Percentiles rank a stretch among this genome's conserved stretches.
Evolutionary conservation across 164 flowering plant genomes (phyloP).

Genomic region (Akebia trifoliata): DNA sequence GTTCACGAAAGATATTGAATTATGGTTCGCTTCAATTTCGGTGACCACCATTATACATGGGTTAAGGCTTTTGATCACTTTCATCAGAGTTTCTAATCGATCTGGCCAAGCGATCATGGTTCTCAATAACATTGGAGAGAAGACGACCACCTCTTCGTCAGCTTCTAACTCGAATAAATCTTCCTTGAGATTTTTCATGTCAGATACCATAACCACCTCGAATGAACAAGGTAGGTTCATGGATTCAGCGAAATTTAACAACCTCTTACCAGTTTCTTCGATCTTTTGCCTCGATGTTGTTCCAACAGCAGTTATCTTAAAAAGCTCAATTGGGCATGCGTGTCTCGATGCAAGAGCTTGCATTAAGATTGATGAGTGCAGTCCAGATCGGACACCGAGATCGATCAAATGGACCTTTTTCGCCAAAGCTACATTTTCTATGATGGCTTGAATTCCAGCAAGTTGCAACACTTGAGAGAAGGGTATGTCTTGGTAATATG

Average conservation of each 20-base stretch:
- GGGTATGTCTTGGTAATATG: conserved; percentile 30
- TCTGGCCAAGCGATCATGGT: conserved; percentile 24
- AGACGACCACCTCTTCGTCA: conserved; percentile 40
- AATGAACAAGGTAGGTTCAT: conserved; percentile 35
- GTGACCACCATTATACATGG: conserved; percentile 44
- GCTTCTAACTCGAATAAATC: conserved; percentile 32
- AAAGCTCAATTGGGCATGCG: conserved; percentile 24
- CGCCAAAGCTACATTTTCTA: conserved; percentile 31
- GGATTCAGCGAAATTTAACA: conserved; percentile 29
- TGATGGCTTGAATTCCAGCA: conserved; percentile 43
- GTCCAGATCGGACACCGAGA: conserved; percentile 33
- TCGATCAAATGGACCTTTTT: conserved; percentile 49
- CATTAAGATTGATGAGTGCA: conserved; percentile 43
- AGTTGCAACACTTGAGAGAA: conserved; percentile 30
- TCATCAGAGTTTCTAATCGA: conserved; percentile 24
- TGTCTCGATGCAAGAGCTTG: conserved; percentile 37
- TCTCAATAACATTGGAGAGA: conserved; percentile 16
- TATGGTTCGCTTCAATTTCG: conserved; percentile 50
- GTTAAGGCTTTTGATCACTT: conserved; percentile 30
- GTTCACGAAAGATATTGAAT: conserved; percentile 34
- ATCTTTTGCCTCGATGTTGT: conserved; percentile 12
- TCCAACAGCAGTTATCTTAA: conserved; percentile 23
- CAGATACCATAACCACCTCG: conserved; percentile 24
- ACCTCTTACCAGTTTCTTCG: conserved; percentile 32
- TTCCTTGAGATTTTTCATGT: conserved; percentile 34